A percentile compares a stretch with the other conserved stretches of the same genome.
Evolutionary conservation across 495 filamentous ascomycete genomes (phyloP).

Genomic region (Sordaria brevicollis): DNA sequence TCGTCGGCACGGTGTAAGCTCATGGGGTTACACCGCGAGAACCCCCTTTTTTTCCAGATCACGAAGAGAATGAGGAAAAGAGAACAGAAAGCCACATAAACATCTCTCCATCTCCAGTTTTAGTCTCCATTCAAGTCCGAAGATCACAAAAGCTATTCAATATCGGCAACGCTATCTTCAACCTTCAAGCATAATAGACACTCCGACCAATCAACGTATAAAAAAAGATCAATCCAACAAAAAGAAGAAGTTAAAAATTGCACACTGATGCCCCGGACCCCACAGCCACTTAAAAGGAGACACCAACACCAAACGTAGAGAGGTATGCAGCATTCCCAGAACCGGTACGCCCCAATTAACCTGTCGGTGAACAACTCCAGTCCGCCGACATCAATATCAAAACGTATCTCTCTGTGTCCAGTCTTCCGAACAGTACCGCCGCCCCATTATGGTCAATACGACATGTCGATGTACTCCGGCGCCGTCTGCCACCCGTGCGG

Average conservation of each 20-base stretch:
- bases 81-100: background rate
- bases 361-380: background rate
- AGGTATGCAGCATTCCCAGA: background rate
- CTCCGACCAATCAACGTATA: background rate
- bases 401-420: background rate
- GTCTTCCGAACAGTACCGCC: background rate
- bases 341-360: background rate
- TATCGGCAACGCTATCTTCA: background rate
- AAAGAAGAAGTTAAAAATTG: background rate
- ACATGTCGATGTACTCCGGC: background rate
- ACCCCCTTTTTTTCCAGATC: background rate
- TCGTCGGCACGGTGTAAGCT: background rate
- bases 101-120: background rate
- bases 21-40: background rate
- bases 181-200: background rate
- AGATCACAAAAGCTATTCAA: background rate
- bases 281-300: background rate
- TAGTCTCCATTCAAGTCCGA: background rate
- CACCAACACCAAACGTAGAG: no score
- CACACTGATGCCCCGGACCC: background rate
- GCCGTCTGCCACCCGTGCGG: constrained; percentile 14
- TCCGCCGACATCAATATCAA: background rate
- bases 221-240: background rate
- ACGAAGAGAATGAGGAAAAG: background rate
- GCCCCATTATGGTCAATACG: background rate